These are phyloP conservation scores for Stachybotrys chlorohalonatus DNA, from an alignment of 2,329 filamentous ascomycete species.

Conservation along the genomic window DNA sequence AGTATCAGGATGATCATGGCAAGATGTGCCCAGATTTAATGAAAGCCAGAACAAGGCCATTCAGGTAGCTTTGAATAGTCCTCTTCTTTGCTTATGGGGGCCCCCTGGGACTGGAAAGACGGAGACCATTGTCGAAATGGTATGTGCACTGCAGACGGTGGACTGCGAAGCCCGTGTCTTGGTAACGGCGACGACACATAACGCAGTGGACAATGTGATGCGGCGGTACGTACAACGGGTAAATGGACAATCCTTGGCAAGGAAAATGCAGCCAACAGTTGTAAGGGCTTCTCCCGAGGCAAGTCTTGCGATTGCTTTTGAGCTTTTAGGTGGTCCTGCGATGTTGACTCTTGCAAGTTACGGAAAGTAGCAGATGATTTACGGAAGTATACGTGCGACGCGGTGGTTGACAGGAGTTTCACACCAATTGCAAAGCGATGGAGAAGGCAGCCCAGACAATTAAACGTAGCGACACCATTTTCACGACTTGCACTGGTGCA, in stretches of 20 bases:
- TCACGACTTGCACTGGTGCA: conserved; percentile 34
- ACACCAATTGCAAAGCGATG: conserved; percentile 15
- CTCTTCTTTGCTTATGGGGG: conserved; percentile 31
- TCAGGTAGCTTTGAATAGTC: conserved; percentile 12
- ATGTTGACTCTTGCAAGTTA: conserved; percentile 9
- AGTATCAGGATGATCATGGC: background rate
- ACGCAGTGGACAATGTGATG: conserved; percentile 35
- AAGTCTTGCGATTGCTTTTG: background rate
- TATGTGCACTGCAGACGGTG: conserved; percentile 19
- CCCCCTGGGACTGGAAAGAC: conserved; percentile 37
- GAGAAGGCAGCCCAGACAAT: conserved; percentile 28
- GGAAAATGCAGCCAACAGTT: background rate
- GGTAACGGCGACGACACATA: conserved; percentile 33
- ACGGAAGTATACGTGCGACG: conserved; percentile 24
- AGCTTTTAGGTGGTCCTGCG: background rate
- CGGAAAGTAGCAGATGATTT: conserved; percentile 24
- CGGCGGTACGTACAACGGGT: conserved; percentile 17
- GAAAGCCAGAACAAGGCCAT: conserved; percentile 9
- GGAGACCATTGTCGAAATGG: conserved; percentile 28
- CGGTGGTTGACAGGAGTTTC: conserved; percentile 17
- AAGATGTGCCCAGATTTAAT: conserved; percentile 4
- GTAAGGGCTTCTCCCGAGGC: conserved; percentile 10
- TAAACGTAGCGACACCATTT: conserved; percentile 25
- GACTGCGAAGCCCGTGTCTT: conserved; percentile 19
- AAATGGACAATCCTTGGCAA: background rate